Conservation (phyloP, 495 filamentous ascomycete genomes). For the Neurospora cerealis region DNA sequence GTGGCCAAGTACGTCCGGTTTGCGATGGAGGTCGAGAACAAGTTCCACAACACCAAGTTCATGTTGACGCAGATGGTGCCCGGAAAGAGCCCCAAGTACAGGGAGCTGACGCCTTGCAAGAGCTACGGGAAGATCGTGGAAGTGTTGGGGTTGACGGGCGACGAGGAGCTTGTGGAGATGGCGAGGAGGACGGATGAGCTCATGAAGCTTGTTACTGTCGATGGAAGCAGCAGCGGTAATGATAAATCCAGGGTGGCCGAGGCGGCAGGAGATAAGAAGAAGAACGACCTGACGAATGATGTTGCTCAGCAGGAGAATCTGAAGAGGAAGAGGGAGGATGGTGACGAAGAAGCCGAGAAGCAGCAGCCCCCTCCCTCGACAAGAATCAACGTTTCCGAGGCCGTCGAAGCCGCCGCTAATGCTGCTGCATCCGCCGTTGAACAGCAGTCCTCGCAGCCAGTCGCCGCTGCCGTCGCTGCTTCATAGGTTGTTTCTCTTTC, state of each 20-base stretch:
- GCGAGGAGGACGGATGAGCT: conserved; percentile 55
- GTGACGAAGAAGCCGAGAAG: not conserved
- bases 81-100: conserved; percentile 56
- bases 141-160: conserved; percentile 38
- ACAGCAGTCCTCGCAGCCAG: not conserved
- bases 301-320: not conserved
- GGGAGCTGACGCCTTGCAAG: conserved; percentile 43
- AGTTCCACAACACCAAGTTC: conserved; percentile 85
- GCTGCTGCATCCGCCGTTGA: not conserved
- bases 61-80: conserved; percentile 75
- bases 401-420: not conserved
- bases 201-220: conserved; percentile 44
- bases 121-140: conserved; percentile 56
- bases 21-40: conserved; percentile 69
- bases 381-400: not conserved
- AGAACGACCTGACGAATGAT: not conserved
- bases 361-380: not conserved
- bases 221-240: conserved; percentile 35
- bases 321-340: not conserved
- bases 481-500: not conserved
- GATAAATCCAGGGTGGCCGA: conserved; percentile 22
- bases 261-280: conserved; percentile 20
- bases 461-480: not conserved
- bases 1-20: conserved; percentile 61
- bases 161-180: conserved; percentile 42